Percentiles rank a stretch among this genome's conserved stretches.
Evolutionary conservation across 768 basidiomycete species (phyloP).

Genomic region (Lactarius quietus): DNA sequence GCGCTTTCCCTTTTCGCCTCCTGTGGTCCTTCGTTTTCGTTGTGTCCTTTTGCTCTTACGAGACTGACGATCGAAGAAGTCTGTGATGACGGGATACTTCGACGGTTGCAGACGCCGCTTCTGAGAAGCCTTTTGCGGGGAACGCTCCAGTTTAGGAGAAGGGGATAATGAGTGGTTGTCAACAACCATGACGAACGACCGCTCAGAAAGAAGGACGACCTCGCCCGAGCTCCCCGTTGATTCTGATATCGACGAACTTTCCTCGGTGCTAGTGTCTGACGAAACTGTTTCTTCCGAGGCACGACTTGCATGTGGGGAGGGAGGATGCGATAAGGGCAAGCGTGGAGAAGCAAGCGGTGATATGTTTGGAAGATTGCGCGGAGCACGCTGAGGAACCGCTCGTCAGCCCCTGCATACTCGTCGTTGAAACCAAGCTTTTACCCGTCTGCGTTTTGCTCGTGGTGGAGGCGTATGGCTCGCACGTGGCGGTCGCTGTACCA

Average conservation of each 20-base stretch:
- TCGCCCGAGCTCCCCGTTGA: neutral
- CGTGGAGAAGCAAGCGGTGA: conserved; percentile 10
- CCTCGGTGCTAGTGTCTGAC: neutral
- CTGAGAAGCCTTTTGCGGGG: neutral
- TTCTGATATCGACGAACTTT: conserved; percentile 3
- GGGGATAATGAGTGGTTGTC: neutral
- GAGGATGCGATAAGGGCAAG: neutral
- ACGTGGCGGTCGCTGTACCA: neutral
- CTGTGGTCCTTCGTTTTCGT: conserved; percentile 1
- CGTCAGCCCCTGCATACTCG: neutral
- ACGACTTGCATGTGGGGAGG: neutral
- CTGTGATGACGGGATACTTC: conserved; percentile 12
- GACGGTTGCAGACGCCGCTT: conserved; percentile 10
- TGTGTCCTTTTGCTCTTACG: conserved; percentile 2
- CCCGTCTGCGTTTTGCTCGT: conserved; percentile 14
- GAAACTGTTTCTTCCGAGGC: conserved; percentile 2
- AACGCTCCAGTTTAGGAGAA: neutral
- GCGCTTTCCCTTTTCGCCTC: conserved; percentile 1
- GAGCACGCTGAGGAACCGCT: conserved; percentile 6
- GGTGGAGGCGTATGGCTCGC: neutral
- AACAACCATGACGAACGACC: conserved; percentile 8
- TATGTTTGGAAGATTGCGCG: conserved; percentile 10
- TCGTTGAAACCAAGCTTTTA: neutral
- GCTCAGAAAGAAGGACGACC: conserved; percentile 3
- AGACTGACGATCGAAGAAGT: conserved; percentile 7